A percentile compares a stretch with the other conserved stretches of the same genome.
phyloP scores from a whole-genome alignment of 139 green algal species.

The Auxenochlorella pyrenoidosa region DNA sequence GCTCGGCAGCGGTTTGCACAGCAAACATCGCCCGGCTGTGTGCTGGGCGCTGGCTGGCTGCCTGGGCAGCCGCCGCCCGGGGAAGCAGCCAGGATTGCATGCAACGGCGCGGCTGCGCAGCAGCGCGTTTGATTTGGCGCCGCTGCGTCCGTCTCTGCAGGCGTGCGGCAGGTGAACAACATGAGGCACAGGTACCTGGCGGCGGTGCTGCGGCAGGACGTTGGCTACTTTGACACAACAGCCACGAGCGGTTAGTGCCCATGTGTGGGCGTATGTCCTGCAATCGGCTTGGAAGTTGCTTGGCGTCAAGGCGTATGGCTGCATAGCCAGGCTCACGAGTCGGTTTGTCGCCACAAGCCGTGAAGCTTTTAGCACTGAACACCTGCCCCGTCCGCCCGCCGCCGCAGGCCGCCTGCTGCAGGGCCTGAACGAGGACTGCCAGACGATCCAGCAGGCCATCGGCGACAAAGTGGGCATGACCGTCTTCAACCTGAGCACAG shows the following conservation, averaged over 20 bases:
- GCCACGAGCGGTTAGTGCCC: constrained; percentile 59
- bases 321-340: too few relatives aligned
- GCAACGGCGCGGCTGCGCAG: too few relatives aligned
- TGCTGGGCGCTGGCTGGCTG: too few relatives aligned
- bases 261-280: too few relatives aligned
- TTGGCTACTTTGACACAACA: constrained; percentile 85
- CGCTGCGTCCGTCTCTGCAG: not conserved
- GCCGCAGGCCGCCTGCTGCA: constrained; percentile 47
- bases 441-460: constrained; percentile 68
- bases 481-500: constrained; percentile 54
- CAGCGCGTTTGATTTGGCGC: not conserved
- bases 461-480: constrained; percentile 61
- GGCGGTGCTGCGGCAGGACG: constrained; percentile 83
- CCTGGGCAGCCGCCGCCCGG: too few relatives aligned
- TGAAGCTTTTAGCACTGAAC: too few relatives aligned
- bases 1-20: too few relatives aligned
- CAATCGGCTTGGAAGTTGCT: too few relatives aligned
- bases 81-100: too few relatives aligned
- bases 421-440: constrained; percentile 79
- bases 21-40: too few relatives aligned
- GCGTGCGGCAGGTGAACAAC: constrained; percentile 38
- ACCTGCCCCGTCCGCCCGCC: not conserved
- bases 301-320: too few relatives aligned
- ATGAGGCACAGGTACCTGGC: constrained; percentile 63
- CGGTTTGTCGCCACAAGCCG: too few relatives aligned